Evolutionary conservation across 2,329 filamentous ascomycete genomes (phyloP).

Genomic region (Camillea tinctor): DNA sequence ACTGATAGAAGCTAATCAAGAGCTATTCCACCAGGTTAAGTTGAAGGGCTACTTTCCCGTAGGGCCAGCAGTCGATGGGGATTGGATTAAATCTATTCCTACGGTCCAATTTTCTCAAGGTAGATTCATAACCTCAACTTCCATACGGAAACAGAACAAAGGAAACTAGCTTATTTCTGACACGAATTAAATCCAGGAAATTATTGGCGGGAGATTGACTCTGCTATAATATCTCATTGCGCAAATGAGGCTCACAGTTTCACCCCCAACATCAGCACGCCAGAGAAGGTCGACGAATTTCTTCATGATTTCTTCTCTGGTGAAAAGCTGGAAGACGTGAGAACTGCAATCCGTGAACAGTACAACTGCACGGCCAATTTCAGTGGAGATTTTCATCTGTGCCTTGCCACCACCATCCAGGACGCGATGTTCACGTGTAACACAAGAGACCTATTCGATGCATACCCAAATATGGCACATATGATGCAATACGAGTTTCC

Average conservation of each 20-base stretch:
- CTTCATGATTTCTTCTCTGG: not conserved
- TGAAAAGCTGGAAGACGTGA: not conserved
- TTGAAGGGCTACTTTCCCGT: conserved; percentile 29
- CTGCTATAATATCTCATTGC: conserved; percentile 35
- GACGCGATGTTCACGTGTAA: conserved; percentile 6
- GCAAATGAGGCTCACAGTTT: conserved; percentile 27
- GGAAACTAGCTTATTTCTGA: not conserved
- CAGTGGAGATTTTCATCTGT: not conserved
- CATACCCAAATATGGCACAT: conserved; percentile 4
- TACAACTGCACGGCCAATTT: not conserved
- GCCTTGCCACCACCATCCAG: conserved; percentile 1
- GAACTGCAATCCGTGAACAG: not conserved
- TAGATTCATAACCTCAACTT: not conserved
- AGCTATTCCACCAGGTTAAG: conserved; percentile 28
- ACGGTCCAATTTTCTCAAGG: conserved; percentile 28
- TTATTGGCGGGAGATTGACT: conserved; percentile 31
- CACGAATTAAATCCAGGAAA: conserved; percentile 20
- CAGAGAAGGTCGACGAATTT: conserved; percentile 13
- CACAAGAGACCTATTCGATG: conserved; percentile 4
- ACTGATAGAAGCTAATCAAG: conserved; percentile 25
- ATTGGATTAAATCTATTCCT: conserved; percentile 32
- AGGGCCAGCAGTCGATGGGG: conserved; percentile 35
- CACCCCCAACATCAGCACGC: conserved; percentile 17
- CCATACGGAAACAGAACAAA: too few species aligned
- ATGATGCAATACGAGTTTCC: conserved; percentile 7